A percentile compares a stretch with the other conserved stretches of the same genome.
Conservation (phyloP, 2,329 filamentous ascomycete species). For the Botrytis hyacinthi region DNA sequence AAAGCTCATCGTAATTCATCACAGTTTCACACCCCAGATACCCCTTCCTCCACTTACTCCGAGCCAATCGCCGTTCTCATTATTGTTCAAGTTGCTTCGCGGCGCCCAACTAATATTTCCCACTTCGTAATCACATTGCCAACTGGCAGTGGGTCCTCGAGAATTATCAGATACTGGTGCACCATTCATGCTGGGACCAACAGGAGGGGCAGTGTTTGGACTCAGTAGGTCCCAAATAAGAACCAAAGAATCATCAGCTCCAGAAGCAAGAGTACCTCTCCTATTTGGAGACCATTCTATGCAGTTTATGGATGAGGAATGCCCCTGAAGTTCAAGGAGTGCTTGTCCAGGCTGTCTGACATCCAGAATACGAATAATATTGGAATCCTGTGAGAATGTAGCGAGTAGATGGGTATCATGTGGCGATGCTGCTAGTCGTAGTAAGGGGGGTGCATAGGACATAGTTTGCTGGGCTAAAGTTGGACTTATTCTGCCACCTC, state of each 20-base stretch:
- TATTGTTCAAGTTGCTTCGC: constrained; percentile 57
- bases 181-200: constrained; percentile 48
- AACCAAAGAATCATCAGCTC: constrained; percentile 87
- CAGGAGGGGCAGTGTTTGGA: constrained; percentile 37
- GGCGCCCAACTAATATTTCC: constrained; percentile 84
- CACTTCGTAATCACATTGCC: constrained; percentile 85
- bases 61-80: constrained; percentile 77
- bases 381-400: constrained; percentile 95
- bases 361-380: constrained; percentile 89
- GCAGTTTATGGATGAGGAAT: constrained; percentile 81
- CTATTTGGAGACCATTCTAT: constrained; percentile 93
- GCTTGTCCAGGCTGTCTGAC: constrained; percentile 95
- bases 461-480: constrained; percentile 76
- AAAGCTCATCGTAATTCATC: constrained; percentile 27
- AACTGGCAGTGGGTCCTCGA: constrained; percentile 70
- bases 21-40: constrained; percentile 62
- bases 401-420: constrained; percentile 93
- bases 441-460: constrained; percentile 70
- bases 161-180: constrained; percentile 53
- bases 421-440: constrained; percentile 83
- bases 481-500: constrained; percentile 63
- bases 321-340: constrained; percentile 86
- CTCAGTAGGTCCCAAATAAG: constrained; percentile 92
- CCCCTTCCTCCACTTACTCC: constrained; percentile 78
- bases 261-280: constrained; percentile 84